Percentiles rank a stretch among this genome's conserved stretches.
phyloP scores from a whole-genome alignment of 2,329 filamentous ascomycete genomes.

The Paraconiothyrium sp. region DNA sequence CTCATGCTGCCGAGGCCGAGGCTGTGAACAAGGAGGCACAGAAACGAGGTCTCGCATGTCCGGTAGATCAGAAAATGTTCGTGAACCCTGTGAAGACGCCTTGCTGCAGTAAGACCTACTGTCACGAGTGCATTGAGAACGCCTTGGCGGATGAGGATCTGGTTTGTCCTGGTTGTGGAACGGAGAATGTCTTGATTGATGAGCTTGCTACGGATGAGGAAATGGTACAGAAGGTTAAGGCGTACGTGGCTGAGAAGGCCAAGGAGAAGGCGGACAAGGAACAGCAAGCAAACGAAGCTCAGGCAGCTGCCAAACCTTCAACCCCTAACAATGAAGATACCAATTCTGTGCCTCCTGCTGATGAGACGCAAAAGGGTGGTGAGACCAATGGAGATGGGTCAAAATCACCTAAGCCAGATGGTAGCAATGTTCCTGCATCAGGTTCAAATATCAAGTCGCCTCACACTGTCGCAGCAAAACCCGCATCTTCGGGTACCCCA shows the following conservation, averaged over 20 bases:
- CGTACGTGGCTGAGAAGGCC: slow-evolving; percentile 69
- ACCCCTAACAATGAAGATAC: slow-evolving; percentile 36
- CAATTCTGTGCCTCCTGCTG: slow-evolving; percentile 34
- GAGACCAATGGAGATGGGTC: slow-evolving; percentile 29
- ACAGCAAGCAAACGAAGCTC: slow-evolving; percentile 51
- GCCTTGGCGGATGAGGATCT: slow-evolving; percentile 98
- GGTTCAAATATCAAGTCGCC: slow-evolving; percentile 35
- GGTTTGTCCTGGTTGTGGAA: slow-evolving; percentile 89
- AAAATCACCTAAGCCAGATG: slow-evolving; percentile 29
- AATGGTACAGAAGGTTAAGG: slow-evolving; percentile 78
- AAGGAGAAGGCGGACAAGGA: slow-evolving; percentile 55
- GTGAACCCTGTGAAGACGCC: slow-evolving; percentile 99
- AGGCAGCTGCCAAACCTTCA: slow-evolving; percentile 38
- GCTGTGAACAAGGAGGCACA: slow-evolving; percentile 86
- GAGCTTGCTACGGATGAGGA: slow-evolving; percentile 86
- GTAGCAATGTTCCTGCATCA: slow-evolving; percentile 25
- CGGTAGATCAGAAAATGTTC: slow-evolving; percentile 97
- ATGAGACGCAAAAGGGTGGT: slow-evolving; percentile 34
- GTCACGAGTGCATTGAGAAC: slow-evolving; percentile 99
- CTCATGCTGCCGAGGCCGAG: slow-evolving; percentile 79
- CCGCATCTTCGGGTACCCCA: slow-evolving; percentile 41
- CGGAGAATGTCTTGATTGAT: slow-evolving; percentile 91
- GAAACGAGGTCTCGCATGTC: slow-evolving; percentile 88
- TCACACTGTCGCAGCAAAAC: slow-evolving; percentile 33
- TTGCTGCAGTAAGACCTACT: slow-evolving; percentile 98